Conservation (phyloP, 805 yeast genomes). For the Saccharomycopsis sp. region DNA sequence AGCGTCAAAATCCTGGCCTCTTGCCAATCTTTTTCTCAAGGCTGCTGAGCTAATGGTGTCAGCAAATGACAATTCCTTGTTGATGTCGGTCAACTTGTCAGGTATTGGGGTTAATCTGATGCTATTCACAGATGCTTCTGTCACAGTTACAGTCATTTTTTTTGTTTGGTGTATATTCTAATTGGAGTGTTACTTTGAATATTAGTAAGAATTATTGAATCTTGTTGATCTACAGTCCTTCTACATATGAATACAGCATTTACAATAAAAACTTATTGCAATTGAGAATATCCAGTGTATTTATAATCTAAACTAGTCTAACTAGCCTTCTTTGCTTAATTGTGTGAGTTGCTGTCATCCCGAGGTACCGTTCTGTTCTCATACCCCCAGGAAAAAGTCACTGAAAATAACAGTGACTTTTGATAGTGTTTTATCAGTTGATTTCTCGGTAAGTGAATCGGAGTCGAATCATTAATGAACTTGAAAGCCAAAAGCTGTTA, state of each 20-base stretch:
- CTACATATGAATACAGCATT: too few relatives aligned
- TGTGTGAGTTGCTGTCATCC: neutral
- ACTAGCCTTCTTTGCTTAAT: neutral
- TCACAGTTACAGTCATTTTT: neutral
- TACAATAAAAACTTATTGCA: too few relatives aligned
- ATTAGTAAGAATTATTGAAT: too few relatives aligned
- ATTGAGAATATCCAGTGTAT: too few relatives aligned
- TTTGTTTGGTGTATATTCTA: too few relatives aligned
- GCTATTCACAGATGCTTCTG: slow-evolving; percentile 4
- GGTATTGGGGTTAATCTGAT: slow-evolving; percentile 18
- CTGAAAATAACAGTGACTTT: neutral
- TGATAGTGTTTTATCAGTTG: neutral
- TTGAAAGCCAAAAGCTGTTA: neutral
- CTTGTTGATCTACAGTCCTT: too few relatives aligned
- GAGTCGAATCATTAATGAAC: neutral
- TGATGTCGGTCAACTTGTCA: slow-evolving; percentile 1
- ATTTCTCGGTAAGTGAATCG: neutral
- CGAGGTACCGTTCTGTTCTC: too few relatives aligned
- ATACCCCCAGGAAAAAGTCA: neutral
- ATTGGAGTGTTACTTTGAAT: too few relatives aligned
- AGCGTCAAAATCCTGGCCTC: neutral
- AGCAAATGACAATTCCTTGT: slow-evolving; percentile 5
- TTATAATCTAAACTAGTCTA: too few relatives aligned
- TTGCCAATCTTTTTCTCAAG: neutral
- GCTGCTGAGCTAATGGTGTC: neutral